A percentile compares a stretch with the other conserved stretches of the same genome.
Evolutionary conservation across 2,329 filamentous ascomycete species (phyloP).

Genomic region (Paracoccidioides lutzii): DNA sequence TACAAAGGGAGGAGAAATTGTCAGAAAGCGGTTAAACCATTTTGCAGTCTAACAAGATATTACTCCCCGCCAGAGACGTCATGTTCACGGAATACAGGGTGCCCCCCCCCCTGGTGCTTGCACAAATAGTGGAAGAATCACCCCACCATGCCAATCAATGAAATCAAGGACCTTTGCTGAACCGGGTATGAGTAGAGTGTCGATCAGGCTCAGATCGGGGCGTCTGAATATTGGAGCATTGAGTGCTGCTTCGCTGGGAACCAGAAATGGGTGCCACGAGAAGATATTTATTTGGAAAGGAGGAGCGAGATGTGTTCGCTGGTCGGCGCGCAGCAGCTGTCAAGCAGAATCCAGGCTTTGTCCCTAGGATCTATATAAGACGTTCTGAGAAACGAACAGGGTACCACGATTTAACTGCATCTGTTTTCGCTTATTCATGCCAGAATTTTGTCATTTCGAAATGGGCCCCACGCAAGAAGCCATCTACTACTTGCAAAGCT

Average conservation of each 20-base stretch:
- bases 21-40: too few relatives aligned
- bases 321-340: conserved; percentile 17
- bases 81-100: conserved; percentile 18
- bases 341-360: conserved; percentile 12
- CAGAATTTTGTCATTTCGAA: conserved; percentile 18
- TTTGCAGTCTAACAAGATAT: too few relatives aligned
- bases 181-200: conserved; percentile 16
- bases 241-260: conserved; percentile 5
- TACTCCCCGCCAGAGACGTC: conserved; percentile 1
- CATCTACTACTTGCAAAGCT: conserved; percentile 11
- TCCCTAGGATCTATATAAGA: conserved; percentile 1
- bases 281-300: conserved; percentile 15
- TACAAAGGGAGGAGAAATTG: too few relatives aligned
- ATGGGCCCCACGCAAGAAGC: conserved; percentile 19
- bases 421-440: conserved; percentile 15
- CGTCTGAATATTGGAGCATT: conserved; percentile 16
- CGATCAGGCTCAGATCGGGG: conserved; percentile 17
- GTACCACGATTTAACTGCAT: conserved; percentile 17
- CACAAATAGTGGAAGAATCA: conserved; percentile 16
- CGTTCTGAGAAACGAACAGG: conserved; percentile 7
- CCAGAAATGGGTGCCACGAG: conserved; percentile 13
- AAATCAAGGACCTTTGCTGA: conserved; percentile 17
- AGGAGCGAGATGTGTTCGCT: conserved; percentile 13
- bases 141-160: conserved; percentile 20
- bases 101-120: conserved; percentile 4